A percentile compares a stretch with the other conserved stretches of the same genome.
These are phyloP conservation scores for Aspergillus sp. DNA, from an alignment of 2,329 filamentous ascomycete genomes.

Conservation along the genomic window DNA sequence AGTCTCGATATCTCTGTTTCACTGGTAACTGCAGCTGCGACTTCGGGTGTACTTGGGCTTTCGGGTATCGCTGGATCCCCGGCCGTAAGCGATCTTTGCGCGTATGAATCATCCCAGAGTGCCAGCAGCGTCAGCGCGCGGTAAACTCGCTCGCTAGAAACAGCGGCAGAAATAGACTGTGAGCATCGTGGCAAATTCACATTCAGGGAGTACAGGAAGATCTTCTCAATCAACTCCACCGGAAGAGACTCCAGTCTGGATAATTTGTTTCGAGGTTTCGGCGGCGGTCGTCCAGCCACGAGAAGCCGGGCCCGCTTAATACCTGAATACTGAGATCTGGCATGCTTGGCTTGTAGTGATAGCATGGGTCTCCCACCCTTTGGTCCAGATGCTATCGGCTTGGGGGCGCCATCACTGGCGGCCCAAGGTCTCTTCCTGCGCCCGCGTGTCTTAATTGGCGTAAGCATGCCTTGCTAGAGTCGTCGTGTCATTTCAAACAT, in stretches of 20 bases:
- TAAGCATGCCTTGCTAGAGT: slow-evolving; percentile 20
- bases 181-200: slow-evolving; percentile 47
- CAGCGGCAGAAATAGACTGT: slow-evolving; percentile 35
- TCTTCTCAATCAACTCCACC: slow-evolving; percentile 52
- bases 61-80: slow-evolving; percentile 4
- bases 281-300: neutral
- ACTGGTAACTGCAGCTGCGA: neutral
- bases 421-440: slow-evolving; percentile 22
- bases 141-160: slow-evolving; percentile 45
- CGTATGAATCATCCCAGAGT: slow-evolving; percentile 36
- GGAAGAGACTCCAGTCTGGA: slow-evolving; percentile 49
- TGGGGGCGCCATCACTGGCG: slow-evolving; percentile 1
- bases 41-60: neutral
- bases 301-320: slow-evolving; percentile 17
- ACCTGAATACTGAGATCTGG: slow-evolving; percentile 12
- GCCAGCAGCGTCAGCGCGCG: slow-evolving; percentile 40
- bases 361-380: slow-evolving; percentile 19
- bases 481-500: neutral
- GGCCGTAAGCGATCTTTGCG: neutral
- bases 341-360: slow-evolving; percentile 8
- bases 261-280: slow-evolving; percentile 16
- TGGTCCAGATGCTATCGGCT: slow-evolving; percentile 14
- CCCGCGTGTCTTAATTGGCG: slow-evolving; percentile 33
- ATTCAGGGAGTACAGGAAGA: slow-evolving; percentile 52
- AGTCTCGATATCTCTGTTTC: slow-evolving; percentile 26